Conservation (phyloP, 306 rosid species). For the Vigna trinervia region DNA sequence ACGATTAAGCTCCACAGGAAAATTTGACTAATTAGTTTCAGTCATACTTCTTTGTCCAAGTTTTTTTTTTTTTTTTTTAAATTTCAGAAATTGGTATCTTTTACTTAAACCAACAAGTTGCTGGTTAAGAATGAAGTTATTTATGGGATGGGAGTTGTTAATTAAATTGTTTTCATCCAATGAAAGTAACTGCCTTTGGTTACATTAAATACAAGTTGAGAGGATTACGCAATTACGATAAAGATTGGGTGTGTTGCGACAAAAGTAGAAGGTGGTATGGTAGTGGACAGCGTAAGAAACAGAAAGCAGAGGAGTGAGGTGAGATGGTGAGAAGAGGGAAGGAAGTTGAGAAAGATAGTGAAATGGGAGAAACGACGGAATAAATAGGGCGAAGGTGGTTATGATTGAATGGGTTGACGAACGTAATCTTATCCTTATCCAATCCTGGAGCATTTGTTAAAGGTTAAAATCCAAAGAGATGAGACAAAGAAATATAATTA, state of each 20-base stretch:
- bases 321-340: neutral
- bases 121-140: too few species aligned
- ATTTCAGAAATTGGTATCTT: too few species aligned
- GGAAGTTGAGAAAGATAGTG: neutral
- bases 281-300: constrained; percentile 23
- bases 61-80: too few species aligned
- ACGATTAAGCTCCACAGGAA: too few species aligned
- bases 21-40: too few species aligned
- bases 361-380: neutral
- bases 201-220: neutral
- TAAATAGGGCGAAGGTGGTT: neutral
- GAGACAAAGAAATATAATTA: constrained; percentile 27
- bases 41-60: too few species aligned
- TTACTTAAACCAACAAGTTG: too few species aligned
- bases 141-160: neutral
- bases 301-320: constrained; percentile 14
- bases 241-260: neutral
- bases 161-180: neutral
- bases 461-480: constrained; percentile 23
- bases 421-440: constrained; percentile 44
- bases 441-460: constrained; percentile 20
- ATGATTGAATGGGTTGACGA: constrained; percentile 20
- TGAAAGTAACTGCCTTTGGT: neutral
- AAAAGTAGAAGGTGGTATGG: constrained; percentile 4
- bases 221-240: neutral